Evolutionary conservation across 129 eudicot species (phyloP).

Genomic region (Silybum marianum): DNA sequence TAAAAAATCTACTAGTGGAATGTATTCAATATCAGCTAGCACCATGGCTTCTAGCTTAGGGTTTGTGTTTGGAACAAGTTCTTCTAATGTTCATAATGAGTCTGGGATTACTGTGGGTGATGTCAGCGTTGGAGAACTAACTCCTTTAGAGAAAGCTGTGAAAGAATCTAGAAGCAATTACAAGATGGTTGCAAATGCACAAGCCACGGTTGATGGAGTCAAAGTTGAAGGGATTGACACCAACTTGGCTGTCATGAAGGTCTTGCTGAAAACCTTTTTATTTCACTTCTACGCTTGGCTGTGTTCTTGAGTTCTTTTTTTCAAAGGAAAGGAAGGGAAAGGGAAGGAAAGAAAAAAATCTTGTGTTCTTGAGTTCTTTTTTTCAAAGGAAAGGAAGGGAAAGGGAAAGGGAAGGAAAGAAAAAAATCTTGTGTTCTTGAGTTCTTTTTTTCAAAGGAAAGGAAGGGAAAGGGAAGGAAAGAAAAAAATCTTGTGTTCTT

Average conservation of each 20-base stretch:
- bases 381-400: too few relatives aligned
- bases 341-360: too few relatives aligned
- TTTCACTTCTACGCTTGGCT: neutral
- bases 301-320: neutral
- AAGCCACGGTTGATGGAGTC: constrained; percentile 93
- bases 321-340: too few relatives aligned
- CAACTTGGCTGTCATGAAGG: constrained; percentile 91
- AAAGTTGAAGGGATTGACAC: constrained; percentile 95
- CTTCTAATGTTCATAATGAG: constrained; percentile 42
- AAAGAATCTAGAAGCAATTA: constrained; percentile 79
- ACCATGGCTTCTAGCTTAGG: constrained; percentile 77
- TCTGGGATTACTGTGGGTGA: constrained; percentile 66
- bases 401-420: too few relatives aligned
- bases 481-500: neutral
- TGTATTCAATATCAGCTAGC: constrained; percentile 71
- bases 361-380: too few relatives aligned
- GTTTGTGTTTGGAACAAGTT: constrained; percentile 56
- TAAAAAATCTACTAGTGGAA: constrained; percentile 37
- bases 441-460: too few relatives aligned
- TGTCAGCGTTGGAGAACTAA: constrained; percentile 80
- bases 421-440: neutral
- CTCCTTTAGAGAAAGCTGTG: constrained; percentile 76
- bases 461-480: too few relatives aligned
- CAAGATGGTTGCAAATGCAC: constrained; percentile 75
- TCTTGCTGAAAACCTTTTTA: constrained; percentile 12